Evolutionary conservation across 768 basidiomycete genomes (phyloP), one percentile per base, ranked within the genome.

Genomic region (Myochromella boudieri): DNA sequence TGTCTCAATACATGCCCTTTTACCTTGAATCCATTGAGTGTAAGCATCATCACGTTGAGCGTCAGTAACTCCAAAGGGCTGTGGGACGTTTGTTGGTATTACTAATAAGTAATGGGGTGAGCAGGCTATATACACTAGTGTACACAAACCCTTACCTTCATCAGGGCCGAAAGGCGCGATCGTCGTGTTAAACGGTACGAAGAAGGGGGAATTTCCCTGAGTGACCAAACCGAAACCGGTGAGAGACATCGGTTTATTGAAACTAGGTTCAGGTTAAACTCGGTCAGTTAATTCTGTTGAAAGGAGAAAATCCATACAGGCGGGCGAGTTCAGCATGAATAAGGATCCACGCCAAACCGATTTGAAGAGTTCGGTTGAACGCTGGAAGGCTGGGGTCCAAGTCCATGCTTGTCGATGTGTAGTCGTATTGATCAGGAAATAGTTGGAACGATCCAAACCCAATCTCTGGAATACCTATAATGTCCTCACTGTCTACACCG

Each of bases 401-500:
- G 18, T 31, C 29, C 9, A 70, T 47, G 24, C 66, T 76, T n/a
- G n/a, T n/a, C 24, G 40, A 25, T 6, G 39, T 4, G 53, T 84
- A 85, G 28, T 63, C 59, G 49, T 78, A 72, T 60, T 87, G 85
- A 56, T 87, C 83, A 15, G 85, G 84, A 74, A 86, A 85, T 20
- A 85, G 53, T 47, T 78, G 81, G 71, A 84, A 84, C 14, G 79
- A 70, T 25, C 72, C 66, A 53, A 83, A 84, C 5, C 73, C 76
- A 49, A 87, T 78, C 9, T 75, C 31, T 0, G 79, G 78, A 46
- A 82, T 81, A 51, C 64, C 77, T 44, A 72, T 50, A 41, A 87
- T 81, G 50, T 86, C 85, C 54, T 82, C 77, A 45, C 76, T 79
- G 59, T 87, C 85, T 15, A 86, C 81, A 26, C 84, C 84, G 26